These are phyloP conservation scores for Guillardia theta DNA, from an alignment of 78 protist genomes.

Conservation along the genomic window DNA sequence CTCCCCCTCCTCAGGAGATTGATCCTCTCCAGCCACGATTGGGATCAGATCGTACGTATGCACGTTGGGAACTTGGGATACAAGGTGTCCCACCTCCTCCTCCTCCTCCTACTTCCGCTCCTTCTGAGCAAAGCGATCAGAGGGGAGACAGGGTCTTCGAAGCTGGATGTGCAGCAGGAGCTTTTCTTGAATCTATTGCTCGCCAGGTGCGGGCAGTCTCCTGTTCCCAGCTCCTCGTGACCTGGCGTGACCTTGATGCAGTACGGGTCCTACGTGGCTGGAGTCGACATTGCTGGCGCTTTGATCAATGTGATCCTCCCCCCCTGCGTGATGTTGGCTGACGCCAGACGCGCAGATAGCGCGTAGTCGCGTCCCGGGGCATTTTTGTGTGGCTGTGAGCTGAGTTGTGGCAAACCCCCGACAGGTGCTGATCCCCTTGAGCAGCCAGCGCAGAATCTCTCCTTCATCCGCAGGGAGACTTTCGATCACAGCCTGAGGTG, in stretches of 20 bases:
- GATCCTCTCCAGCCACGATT: background rate
- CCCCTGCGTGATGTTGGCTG: too few relatives aligned
- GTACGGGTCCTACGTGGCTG: background rate
- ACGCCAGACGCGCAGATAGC: too few relatives aligned
- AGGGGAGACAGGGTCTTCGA: background rate
- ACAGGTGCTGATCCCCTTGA: background rate
- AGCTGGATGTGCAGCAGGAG: background rate
- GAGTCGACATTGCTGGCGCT: background rate
- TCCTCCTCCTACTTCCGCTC: too few relatives aligned
- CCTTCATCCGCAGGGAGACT: background rate
- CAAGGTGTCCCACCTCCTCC: background rate
- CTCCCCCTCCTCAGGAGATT: too few relatives aligned
- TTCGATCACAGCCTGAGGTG: background rate
- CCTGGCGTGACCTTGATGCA: background rate
- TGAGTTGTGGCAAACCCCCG: background rate
- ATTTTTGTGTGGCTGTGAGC: background rate
- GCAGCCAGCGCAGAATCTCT: background rate
- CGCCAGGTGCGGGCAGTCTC: background rate
- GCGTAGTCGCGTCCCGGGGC: background rate
- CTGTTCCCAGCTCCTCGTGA: background rate
- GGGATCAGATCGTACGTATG: background rate
- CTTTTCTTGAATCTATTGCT: background rate
- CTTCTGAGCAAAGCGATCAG: background rate
- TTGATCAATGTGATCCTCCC: too few relatives aligned
- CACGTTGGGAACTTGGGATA: background rate